A percentile compares a stretch with the other conserved stretches of the same genome.
These are phyloP conservation scores for Oryza nivara DNA, from an alignment of 176 grass and related monocot species.

Conservation along the genomic window DNA sequence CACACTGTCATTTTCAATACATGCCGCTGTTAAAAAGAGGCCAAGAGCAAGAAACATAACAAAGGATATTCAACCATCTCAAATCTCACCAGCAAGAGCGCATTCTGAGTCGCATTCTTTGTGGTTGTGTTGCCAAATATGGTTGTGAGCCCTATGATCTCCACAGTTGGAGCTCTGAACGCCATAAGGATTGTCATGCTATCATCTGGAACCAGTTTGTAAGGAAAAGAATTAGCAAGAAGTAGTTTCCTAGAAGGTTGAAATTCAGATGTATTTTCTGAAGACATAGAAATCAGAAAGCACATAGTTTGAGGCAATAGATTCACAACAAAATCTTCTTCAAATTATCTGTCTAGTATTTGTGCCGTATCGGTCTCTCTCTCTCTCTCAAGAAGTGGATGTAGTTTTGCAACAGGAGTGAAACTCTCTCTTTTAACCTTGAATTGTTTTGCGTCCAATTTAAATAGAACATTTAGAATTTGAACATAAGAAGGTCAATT, in stretches of 20 bases:
- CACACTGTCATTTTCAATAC: slow-evolving; percentile 79
- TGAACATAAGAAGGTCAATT: slow-evolving; percentile 1
- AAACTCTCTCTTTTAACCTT: background rate
- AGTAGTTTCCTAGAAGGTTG: background rate
- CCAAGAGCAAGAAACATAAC: background rate
- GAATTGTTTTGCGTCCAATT: slow-evolving; percentile 1
- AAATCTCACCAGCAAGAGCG: slow-evolving; percentile 73
- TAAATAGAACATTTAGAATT: background rate
- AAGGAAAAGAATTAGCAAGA: background rate
- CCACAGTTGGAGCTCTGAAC: slow-evolving; percentile 63
- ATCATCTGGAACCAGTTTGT: slow-evolving; percentile 63
- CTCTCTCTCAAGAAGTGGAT: background rate
- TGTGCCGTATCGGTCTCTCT: background rate
- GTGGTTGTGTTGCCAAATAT: slow-evolving; percentile 80
- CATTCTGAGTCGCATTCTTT: slow-evolving; percentile 74
- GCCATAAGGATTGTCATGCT: slow-evolving; percentile 94
- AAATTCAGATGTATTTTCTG: background rate
- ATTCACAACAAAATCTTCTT: slow-evolving; percentile 12
- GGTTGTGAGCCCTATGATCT: slow-evolving; percentile 85
- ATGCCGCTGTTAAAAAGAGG: slow-evolving; percentile 1
- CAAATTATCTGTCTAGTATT: background rate
- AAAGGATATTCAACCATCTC: background rate
- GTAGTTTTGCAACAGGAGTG: background rate
- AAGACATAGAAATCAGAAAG: slow-evolving; percentile 1
- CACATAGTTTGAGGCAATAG: background rate